Evolutionary conservation across 257 asterid species (phyloP), one percentile per base, ranked within the genome.

Genomic region (Craterostigma plantagineum): DNA sequence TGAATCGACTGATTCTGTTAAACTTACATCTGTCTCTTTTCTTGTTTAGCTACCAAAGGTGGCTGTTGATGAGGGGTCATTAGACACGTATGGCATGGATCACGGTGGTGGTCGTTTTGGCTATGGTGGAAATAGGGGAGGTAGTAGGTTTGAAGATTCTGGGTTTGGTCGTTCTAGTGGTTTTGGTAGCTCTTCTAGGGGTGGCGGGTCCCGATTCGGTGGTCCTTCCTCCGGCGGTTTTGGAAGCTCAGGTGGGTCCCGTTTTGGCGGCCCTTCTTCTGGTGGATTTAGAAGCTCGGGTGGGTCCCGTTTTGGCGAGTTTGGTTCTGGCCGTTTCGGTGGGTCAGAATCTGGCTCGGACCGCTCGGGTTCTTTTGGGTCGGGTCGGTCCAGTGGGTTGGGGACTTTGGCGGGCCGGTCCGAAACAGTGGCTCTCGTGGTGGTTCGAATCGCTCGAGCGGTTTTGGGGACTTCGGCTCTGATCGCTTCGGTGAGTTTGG

Each of bases 211-310:
- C 30, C 30, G 30, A 23, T 23, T 23, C 30, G 30, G 30, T 23
- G 30, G 30, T 23, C 6, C 30, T 23, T 23, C 30, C 3, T 49
- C 59, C 42, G 56, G 73, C 10, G 65, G n/a, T n/a, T n/a, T n/a
- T n/a, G n/a, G n/a, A n/a, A n/a, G n/a, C n/a, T n/a, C n/a, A n/a
- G n/a, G n/a, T n/a, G n/a, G 57, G 40, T 66, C 73, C 63, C 69
- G 77, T 16, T 64, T 10, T 14, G 63, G 80, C 4, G 75, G 72
- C 14, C 45, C 55, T 60, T 64, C 72, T 35, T 81, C 7, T 55
- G 79, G 83, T 10, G 83, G 73, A 35, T 57, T 71, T 16, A 55
- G 72, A 58, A 65, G 76, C 35, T 79, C 68, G 39, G 81, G 72
- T 43, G 45, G 27, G 14, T 52, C 35, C 13, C 59, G 73, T 52